Evolutionary conservation across 1,284 basidiomycete genomes (phyloP).

Genomic region (Stygiomarasmius scandens): DNA sequence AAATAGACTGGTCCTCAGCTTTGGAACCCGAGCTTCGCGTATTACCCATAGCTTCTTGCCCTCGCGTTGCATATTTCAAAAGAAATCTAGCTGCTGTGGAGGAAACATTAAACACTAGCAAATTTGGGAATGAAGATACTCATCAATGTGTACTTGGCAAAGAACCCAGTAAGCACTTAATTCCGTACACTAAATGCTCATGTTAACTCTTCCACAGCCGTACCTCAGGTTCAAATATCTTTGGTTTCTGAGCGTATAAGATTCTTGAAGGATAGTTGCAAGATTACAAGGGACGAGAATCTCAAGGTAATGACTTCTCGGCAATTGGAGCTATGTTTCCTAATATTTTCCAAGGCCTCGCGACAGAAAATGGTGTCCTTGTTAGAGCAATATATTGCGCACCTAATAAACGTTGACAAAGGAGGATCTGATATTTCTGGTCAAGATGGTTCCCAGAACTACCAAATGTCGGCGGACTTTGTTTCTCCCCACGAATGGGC

Average conservation of each 20-base stretch:
- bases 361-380: conserved; percentile 58
- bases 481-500: conserved; percentile 75
- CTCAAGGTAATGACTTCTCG: conserved; percentile 3
- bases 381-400: conserved; percentile 62
- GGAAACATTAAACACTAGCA: conserved; percentile 53
- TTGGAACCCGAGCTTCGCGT: conserved; percentile 68
- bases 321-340: not conserved
- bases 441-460: conserved; percentile 41
- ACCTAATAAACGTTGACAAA: conserved; percentile 52
- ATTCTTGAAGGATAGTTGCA: conserved; percentile 44
- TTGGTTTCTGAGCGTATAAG: conserved; percentile 62
- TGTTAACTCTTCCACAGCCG: conserved; percentile 41
- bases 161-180: conserved; percentile 60
- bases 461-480: conserved; percentile 68
- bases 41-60: conserved; percentile 75
- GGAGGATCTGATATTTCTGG: conserved; percentile 27
- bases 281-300: conserved; percentile 13
- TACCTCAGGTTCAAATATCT: conserved; percentile 70
- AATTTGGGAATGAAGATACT: conserved; percentile 88
- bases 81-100: conserved; percentile 50
- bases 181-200: not conserved
- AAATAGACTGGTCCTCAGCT: conserved; percentile 70
- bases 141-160: conserved; percentile 86
- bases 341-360: not conserved
- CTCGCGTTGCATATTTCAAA: conserved; percentile 85